Evolutionary conservation across 805 yeast species (phyloP), one percentile per base, ranked within the genome.

Genomic region (Naumovozyma dairenensis): DNA sequence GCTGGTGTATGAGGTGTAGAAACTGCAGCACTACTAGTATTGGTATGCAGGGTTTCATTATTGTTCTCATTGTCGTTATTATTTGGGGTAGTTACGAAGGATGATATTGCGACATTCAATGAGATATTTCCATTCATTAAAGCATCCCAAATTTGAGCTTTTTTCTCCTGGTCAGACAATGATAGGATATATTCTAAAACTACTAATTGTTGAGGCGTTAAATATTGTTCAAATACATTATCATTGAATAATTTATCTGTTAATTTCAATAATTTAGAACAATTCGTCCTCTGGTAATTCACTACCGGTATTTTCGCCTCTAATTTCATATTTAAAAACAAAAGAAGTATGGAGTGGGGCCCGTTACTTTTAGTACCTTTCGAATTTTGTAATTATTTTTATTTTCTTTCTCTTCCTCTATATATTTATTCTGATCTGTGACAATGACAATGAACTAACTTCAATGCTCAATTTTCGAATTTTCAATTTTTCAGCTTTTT

Each of bases 161-260:
- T 48, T 16, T 34, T 42, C 7, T 39, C 45, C 16, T 40, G 20
- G 35, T 47, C 52, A 19, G 55, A 46, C 19, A 60, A 46, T n/a
- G 60, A 55, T 13, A 76, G 52, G 3, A 77, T 55, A 33, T 61
- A 51, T 27, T 65, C 66, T 27, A 77, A 52, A 1, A 77, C 65
- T 33, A 68, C 62, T 42, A 67, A 62, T 48, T 76, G 82, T 37
- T 69, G 73, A n/a, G 71, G 63, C 8, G 75, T 70, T 38, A 77
- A 55, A 45, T 66, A 70, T 30, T 67, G 61, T 33, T 66, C 68
- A 43, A 72, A 70, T 14, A 57, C 55, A 4, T 67, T 65, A 7
- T 60, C 52, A 17, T 48, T 38, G 36, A 57, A 62, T 15, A 68
- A 40, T 35, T 52, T 54, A 15, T 51, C 59, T 4, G 71, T 54